phyloP scores from a whole-genome alignment of 768 basidiomycete genomes.

The Aureoboletus auriporus region DNA sequence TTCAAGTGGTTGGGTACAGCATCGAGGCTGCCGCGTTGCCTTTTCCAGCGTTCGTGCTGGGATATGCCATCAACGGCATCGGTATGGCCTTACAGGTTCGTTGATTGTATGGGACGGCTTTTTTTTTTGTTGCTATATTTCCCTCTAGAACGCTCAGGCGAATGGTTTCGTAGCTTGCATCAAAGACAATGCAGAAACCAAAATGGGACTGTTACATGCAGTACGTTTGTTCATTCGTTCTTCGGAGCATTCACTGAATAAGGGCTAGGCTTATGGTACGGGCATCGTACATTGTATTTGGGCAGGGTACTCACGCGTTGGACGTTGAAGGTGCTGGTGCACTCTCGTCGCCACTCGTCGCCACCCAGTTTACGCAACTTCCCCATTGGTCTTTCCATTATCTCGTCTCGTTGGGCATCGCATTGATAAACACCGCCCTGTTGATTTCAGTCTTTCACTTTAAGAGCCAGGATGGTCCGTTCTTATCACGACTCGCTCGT shows the following conservation, averaged over 20 bases:
- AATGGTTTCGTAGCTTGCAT: constrained; percentile 44
- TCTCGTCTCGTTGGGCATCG: constrained; percentile 64
- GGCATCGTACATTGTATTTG: not conserved
- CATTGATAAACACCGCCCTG: constrained; percentile 49
- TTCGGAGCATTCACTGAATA: not conserved
- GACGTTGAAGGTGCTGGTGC: constrained; percentile 54
- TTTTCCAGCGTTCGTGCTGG: constrained; percentile 41
- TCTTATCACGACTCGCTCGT: not conserved
- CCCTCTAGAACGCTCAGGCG: constrained; percentile 41
- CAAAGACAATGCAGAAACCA: constrained; percentile 34
- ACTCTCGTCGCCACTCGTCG: constrained; percentile 64
- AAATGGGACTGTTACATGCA: constrained; percentile 41
- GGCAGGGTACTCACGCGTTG: constrained; percentile 6
- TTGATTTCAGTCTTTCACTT: constrained; percentile 62
- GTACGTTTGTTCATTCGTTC: constrained; percentile 31
- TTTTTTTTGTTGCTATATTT: not conserved
- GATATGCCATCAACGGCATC: constrained; percentile 41
- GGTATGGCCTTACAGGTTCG: constrained; percentile 45
- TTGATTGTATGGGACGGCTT: not conserved
- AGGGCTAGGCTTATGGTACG: constrained; percentile 31
- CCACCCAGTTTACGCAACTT: constrained; percentile 75
- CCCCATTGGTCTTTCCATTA: constrained; percentile 77
- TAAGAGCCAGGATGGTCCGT: constrained; percentile 63
- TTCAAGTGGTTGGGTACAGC: constrained; percentile 29
- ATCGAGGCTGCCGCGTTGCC: constrained; percentile 41